Evolutionary conservation across 202 grass and related monocot species (phyloP).

Genomic region (Saccharum hybrid): DNA sequence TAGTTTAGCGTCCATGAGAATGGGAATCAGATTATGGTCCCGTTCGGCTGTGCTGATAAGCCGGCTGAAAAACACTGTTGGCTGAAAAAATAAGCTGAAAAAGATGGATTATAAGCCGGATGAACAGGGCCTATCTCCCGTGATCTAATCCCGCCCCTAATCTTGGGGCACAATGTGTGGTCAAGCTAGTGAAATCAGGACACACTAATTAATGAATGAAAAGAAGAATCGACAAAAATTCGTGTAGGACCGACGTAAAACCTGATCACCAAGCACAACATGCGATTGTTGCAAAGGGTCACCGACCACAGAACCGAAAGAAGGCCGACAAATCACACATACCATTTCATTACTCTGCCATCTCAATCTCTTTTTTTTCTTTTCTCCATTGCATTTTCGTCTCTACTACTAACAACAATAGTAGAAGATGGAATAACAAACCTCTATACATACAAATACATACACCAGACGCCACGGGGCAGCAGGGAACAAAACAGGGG

Average conservation of each 20-base stretch:
- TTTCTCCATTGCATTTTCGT: conserved; percentile 1
- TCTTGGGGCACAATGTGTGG: not conserved
- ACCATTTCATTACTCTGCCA: not conserved
- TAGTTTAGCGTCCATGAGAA: no score
- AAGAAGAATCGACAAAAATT: not conserved
- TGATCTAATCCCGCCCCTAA: not conserved
- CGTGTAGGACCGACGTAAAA: not conserved
- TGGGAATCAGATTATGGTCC: not conserved
- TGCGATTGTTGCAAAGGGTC: conserved; percentile 1
- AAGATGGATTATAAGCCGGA: no score
- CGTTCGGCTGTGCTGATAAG: no score
- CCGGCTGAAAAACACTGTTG: no score
- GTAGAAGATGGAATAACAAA: conserved; percentile 52
- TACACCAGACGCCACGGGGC: conserved; percentile 28
- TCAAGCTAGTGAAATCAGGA: conserved; percentile 3
- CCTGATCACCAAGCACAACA: not conserved
- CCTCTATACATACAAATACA: not conserved
- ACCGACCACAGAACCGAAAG: conserved; percentile 12
- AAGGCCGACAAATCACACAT: conserved; percentile 14
- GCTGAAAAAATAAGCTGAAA: no score
- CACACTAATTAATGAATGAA: not conserved
- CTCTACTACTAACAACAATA: not conserved
- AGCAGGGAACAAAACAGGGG: conserved; percentile 47
- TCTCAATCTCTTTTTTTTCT: not conserved
- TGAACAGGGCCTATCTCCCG: no score